Percentiles rank a stretch among this genome's conserved stretches.
Evolutionary conservation across 768 basidiomycete species (phyloP).

Genomic region (Lactarius quietus): DNA sequence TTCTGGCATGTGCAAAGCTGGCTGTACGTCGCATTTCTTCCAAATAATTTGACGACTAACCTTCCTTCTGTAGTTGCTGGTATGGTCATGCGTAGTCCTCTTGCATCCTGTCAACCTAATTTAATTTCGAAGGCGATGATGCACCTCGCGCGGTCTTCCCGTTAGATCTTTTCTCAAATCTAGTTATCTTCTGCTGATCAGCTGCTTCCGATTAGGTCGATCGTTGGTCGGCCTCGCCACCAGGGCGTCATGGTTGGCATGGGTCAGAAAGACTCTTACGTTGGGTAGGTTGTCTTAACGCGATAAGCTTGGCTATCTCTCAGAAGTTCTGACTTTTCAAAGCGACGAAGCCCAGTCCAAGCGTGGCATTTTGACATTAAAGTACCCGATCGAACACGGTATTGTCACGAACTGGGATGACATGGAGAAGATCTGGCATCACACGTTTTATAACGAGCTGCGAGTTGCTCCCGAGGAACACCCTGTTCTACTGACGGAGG

Average conservation of each 20-base stretch:
- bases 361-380: conserved; percentile 89
- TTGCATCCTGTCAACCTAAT: background rate
- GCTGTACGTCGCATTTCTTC: conserved; percentile 56
- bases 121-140: conserved; percentile 54
- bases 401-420: conserved; percentile 98
- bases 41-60: background rate
- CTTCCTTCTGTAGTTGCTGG: conserved; percentile 9
- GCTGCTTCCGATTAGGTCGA: conserved; percentile 39
- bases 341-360: conserved; percentile 92
- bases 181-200: background rate
- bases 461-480: conserved; percentile 76
- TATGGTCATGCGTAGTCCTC: background rate
- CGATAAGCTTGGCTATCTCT: background rate
- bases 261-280: conserved; percentile 96
- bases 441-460: conserved; percentile 87
- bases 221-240: conserved; percentile 93
- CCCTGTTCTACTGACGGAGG: conserved; percentile 67
- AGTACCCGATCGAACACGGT: conserved; percentile 92
- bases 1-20: conserved; percentile 99
- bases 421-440: conserved; percentile 99
- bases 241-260: conserved; percentile 96
- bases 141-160: conserved; percentile 95
- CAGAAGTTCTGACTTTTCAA: background rate
- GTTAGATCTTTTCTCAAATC: conserved; percentile 44
- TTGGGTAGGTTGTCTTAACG: conserved; percentile 55